Base-by-base conservation (phyloP, 371 early-diverging fungal genomes). In the Saksenaea oblongispora region DNA sequence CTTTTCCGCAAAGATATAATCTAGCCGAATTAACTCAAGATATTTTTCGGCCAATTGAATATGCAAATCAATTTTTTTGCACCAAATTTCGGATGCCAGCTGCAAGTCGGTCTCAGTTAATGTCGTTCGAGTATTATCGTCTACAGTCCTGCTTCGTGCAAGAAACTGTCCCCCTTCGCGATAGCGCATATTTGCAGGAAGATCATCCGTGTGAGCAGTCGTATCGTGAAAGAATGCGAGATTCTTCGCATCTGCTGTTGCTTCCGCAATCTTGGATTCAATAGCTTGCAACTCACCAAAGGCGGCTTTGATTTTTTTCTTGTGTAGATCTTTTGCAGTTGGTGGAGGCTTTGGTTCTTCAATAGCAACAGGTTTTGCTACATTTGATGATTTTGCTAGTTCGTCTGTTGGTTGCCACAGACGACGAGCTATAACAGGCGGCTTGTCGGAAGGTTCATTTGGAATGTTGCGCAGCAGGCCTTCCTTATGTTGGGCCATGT, bases 1-100 rank as follows among this genome's bases (percentile, higher is more conserved):
- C 65, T 85, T 88, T 47, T 83, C 69, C 0, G 87, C 78, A 44
- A 77, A 82, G 22, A 73, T 79, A 34, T 83, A 76, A 69, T 87
- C 86, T 13, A 80, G 66, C 13, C 79, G 70, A 26, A 86, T 65
- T 18, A 86, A 44, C 28, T 83, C 75, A 24, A 83, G 64, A 54
- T 87, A 88, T 31, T 78, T 82, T 34, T 70, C 63, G 13, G 83
- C 83, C 34, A 88, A 51, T 8, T 55, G 24, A 2, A 78, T 31
- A 44, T 82, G 83, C 26, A 74, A 58, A 0, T 73, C 56, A 41
- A 74, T 78, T 35, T 79, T 82, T 47, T 75, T 61, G 26, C 54
- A 71, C 79, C 78, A 79, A 14, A 74, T 18, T 5, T 39, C 56
- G 10, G 64, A 65, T 8, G 70, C 74, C 3, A 62, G 56, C 14